Conservation (phyloP, 139 green algal species). For the Coelastrella sp. region DNA sequence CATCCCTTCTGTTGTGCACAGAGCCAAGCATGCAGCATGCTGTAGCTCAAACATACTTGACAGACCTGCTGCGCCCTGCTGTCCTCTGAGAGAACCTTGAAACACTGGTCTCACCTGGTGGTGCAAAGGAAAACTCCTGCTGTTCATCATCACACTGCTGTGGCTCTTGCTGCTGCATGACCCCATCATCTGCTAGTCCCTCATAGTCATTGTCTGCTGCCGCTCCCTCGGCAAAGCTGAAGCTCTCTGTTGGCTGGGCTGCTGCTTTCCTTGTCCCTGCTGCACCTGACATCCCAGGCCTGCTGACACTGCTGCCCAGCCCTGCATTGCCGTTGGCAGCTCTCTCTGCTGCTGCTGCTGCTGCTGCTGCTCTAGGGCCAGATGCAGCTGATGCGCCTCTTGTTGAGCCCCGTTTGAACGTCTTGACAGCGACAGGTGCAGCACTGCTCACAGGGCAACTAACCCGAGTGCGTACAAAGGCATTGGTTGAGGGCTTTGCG, state of each 20-base stretch:
- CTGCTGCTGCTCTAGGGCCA: neutral
- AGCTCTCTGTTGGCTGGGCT: slow-evolving; percentile 16
- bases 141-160: neutral
- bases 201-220: neutral
- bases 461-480: neutral
- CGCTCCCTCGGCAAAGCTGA: neutral
- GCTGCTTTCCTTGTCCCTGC: no score
- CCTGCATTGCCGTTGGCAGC: neutral
- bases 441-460: neutral
- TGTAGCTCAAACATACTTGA: no score
- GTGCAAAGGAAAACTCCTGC: slow-evolving; percentile 17
- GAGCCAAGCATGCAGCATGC: neutral
- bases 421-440: neutral
- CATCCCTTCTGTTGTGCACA: no score
- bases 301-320: neutral
- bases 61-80: neutral
- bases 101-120: slow-evolving; percentile 2
- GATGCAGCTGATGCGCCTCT: neutral
- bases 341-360: neutral
- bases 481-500: neutral
- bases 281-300: neutral
- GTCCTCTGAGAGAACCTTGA: neutral
- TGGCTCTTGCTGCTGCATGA: neutral
- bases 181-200: neutral
- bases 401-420: neutral